Evolutionary conservation across 176 grass and related monocot genomes (phyloP).

Genomic region (Typha latifolia): DNA sequence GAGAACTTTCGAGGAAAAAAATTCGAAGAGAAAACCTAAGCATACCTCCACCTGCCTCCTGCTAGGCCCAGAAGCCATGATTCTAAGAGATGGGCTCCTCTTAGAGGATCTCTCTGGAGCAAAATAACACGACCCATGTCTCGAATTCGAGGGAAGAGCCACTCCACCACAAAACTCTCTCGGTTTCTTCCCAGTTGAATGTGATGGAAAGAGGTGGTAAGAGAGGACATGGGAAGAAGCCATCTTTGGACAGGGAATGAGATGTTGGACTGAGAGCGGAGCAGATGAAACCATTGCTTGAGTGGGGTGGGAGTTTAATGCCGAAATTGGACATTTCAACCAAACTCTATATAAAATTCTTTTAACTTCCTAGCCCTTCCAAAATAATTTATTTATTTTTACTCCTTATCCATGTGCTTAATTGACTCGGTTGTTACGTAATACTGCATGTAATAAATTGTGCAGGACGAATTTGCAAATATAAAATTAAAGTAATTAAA

Average conservation of each 20-base stretch:
- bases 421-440: too few species aligned
- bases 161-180: slow-evolving; percentile 12
- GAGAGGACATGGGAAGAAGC: slow-evolving; percentile 58
- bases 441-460: too few species aligned
- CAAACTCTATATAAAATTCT: too few species aligned
- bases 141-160: slow-evolving; percentile 8
- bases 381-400: too few species aligned
- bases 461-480: too few species aligned
- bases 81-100: slow-evolving; percentile 18
- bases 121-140: slow-evolving; percentile 8
- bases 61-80: slow-evolving; percentile 42
- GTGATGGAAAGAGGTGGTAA: slow-evolving; percentile 39
- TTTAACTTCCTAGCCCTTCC: too few species aligned
- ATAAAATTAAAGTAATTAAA: too few species aligned
- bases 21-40: not conserved
- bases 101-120: not conserved
- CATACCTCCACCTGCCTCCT: slow-evolving; percentile 70
- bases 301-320: not conserved
- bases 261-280: not conserved
- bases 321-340: too few species aligned
- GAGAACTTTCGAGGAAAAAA: not conserved
- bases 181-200: slow-evolving; percentile 6
- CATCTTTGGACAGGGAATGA: slow-evolving; percentile 20
- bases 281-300: not conserved
- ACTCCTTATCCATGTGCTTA: too few species aligned